Base-by-base conservation (phyloP, 176 grass and related monocot species). In the maize (Zea mays) region DNA sequence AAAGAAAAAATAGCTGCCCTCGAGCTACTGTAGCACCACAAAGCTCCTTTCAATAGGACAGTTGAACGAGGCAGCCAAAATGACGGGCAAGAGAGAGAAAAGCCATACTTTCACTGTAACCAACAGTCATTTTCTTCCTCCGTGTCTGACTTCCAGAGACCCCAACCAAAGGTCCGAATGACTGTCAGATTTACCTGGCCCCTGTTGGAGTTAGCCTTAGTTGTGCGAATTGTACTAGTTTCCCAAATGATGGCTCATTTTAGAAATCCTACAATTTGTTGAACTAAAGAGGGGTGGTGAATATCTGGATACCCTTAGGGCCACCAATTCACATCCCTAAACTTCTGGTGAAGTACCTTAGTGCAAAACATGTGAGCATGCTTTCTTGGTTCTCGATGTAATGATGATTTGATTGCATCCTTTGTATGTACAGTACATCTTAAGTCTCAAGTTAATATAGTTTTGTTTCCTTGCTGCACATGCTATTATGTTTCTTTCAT, bases 401-500 rank as follows among this genome's bases (percentile, higher is more conserved):
- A 45, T 34, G 6, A 71, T 81, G 58, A 52, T 63, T 42, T 62
- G 43, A 27, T 62, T 77, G 50, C 51, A 19, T 57, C 13, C 4
- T 73, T 39, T 35, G 9, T 40, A 34, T 81, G 62, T 48, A n/a
- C n/a, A n/a, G n/a, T n/a, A n/a, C n/a, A n/a, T n/a, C n/a, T n/a
- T n/a, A n/a, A 42, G 17, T 57, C 69, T 65, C 20, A 43, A 64
- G 13, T 64, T 21, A 13, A 12, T 41, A 54, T 54, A 43, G 4
- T 73, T 73, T n/a, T 13, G 8, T 42, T 82, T 44, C 14, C 10
- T 57, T 81, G 11, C 44, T 48, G 52, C 15, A 12, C 3, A 39
- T 62, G 40, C 57, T 82, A 51, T n/a, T 61, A 79, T 3, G 20
- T 62, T 73, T 49, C 61, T 19, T 44, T 65, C 16, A 0, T 71